phyloP scores from a whole-genome alignment of 2,329 filamentous ascomycete species.

The Pseudocercospora pini-densiflorae region DNA sequence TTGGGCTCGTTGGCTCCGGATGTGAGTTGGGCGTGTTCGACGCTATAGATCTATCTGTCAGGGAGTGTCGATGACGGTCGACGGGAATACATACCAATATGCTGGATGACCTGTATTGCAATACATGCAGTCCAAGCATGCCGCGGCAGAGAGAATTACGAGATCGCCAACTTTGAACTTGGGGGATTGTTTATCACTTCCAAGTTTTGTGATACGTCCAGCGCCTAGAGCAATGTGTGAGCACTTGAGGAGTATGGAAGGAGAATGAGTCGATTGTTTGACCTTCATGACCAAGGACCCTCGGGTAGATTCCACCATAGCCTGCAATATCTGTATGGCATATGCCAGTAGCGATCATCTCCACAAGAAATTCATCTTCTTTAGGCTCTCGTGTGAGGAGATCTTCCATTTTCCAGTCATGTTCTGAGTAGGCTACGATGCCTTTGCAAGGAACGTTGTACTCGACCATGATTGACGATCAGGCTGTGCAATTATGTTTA shows the following conservation, averaged over 20 bases:
- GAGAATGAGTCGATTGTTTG: neutral
- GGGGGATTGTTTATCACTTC: conserved; percentile 18
- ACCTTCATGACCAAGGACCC: conserved; percentile 35
- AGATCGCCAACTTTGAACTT: conserved; percentile 43
- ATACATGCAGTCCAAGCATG: conserved; percentile 49
- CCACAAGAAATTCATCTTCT: conserved; percentile 53
- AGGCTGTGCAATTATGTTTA: neutral
- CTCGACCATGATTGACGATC: conserved; percentile 1
- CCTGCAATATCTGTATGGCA: conserved; percentile 55
- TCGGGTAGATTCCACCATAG: conserved; percentile 30
- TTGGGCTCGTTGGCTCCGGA: conserved; percentile 28
- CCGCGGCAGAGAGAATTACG: conserved; percentile 50
- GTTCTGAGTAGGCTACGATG: conserved; percentile 36
- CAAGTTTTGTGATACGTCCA: conserved; percentile 27
- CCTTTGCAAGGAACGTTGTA: conserved; percentile 33
- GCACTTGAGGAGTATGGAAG: neutral
- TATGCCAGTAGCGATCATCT: conserved; percentile 57
- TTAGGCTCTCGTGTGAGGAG: conserved; percentile 29
- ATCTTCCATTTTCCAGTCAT: conserved; percentile 28
- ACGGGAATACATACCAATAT: neutral
- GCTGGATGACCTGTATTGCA: conserved; percentile 51
- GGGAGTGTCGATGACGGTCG: neutral
- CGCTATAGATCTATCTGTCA: no score
- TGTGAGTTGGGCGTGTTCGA: conserved; percentile 45
- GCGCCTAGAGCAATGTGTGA: conserved; percentile 20